These are phyloP conservation scores for Phaeomoniella chlamydospora DNA, from an alignment of 2,329 filamentous ascomycete genomes.

Conservation along the genomic window DNA sequence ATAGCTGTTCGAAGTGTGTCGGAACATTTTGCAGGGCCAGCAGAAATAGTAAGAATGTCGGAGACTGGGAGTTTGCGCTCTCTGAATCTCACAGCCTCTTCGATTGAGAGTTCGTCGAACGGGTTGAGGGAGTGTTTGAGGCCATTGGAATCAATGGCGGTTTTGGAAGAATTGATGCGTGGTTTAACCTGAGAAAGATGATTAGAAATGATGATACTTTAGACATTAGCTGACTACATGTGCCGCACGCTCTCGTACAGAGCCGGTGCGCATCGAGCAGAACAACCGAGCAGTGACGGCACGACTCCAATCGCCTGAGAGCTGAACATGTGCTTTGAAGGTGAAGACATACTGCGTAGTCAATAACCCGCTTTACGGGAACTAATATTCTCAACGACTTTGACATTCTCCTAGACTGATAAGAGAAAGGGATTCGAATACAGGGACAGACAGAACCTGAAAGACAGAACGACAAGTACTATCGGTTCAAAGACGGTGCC, in stretches of 20 bases:
- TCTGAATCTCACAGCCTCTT: constrained; percentile 88
- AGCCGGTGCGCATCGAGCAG: no score
- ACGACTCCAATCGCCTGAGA: no score
- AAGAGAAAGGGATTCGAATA: no score
- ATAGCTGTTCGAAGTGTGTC: constrained; percentile 91
- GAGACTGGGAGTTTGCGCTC: constrained; percentile 77
- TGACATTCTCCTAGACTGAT: background rate
- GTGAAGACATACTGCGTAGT: constrained; percentile 63
- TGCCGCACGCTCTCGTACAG: no score
- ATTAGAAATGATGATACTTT: no score
- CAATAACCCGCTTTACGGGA: constrained; percentile 71
- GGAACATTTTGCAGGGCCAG: constrained; percentile 72
- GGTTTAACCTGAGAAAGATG: constrained; percentile 45
- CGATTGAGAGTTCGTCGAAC: constrained; percentile 95
- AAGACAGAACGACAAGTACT: no score
- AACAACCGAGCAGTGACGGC: no score
- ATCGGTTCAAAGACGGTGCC: no score
- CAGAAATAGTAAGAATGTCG: constrained; percentile 81
- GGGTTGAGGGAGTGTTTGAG: constrained; percentile 99
- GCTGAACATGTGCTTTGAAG: no score
- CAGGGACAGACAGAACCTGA: no score
- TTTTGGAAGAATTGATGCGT: constrained; percentile 56
- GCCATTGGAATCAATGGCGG: constrained; percentile 77
- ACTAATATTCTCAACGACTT: constrained; percentile 54
- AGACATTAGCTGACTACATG: no score